Conservation (phyloP, 2,329 filamentous ascomycete species). For the Epichloe gansuensis region DNA sequence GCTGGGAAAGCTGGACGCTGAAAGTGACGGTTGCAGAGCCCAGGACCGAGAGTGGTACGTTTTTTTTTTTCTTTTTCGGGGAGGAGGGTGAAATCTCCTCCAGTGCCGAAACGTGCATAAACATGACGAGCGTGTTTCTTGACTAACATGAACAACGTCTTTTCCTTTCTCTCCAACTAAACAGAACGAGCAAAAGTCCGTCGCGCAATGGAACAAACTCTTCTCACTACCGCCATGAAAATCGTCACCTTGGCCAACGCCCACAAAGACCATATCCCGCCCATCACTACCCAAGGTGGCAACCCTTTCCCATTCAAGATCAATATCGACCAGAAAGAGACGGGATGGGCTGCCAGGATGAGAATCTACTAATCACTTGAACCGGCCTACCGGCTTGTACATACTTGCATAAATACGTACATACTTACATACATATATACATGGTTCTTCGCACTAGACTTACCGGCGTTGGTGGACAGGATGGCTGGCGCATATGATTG, state of each 20-base stretch:
- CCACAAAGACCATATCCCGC: constrained; percentile 92
- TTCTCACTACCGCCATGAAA: constrained; percentile 79
- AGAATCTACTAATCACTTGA: constrained; percentile 47
- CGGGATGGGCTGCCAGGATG: constrained; percentile 65
- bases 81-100: no score
- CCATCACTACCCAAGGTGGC: constrained; percentile 84
- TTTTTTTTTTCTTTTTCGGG: not conserved
- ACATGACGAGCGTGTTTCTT: no score
- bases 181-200: constrained; percentile 79
- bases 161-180: not conserved
- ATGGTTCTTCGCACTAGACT: not conserved
- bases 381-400: no score
- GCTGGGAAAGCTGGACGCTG: constrained; percentile 93
- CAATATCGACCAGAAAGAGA: constrained; percentile 70
- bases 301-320: constrained; percentile 97
- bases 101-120: no score
- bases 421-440: not conserved
- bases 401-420: no score
- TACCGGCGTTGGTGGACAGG: not conserved
- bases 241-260: constrained; percentile 77
- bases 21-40: constrained; percentile 89
- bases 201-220: constrained; percentile 78
- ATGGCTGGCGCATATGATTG: not conserved
- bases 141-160: not conserved
- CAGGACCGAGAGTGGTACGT: constrained; percentile 71